Base-by-base conservation (phyloP, 331 rosid genomes). In the Stylosanthes scabra region DNA sequence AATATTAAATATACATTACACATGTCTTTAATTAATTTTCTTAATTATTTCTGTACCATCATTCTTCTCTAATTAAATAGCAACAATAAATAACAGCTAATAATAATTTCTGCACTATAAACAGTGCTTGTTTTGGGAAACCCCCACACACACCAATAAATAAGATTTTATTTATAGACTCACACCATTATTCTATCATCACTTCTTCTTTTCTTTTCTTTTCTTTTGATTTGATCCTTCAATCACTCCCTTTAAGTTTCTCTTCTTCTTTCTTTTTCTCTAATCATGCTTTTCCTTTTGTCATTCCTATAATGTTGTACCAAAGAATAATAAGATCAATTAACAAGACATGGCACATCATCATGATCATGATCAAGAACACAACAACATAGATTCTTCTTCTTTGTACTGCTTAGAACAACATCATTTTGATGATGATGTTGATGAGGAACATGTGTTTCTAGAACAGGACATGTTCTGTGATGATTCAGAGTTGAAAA, bases 401-500 rank as follows among this genome's bases (percentile, higher is more conserved):
- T 54, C 91, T 66, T 86, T 93, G 2, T 87, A 79, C 42, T 93
- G 98, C 77, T 81, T 84, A 0, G 98, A 91, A 46, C 81, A 88
- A 15, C 84, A 87, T 37, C 85, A 34, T 34, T 34, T 34, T 34
- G 39, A 34, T 34, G 39, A 34, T 20, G 25, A 20, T 20, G n/a
- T n/a, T n/a, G 25, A 20, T 77, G 94, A 82, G 66, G 86, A 82
- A 37, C 76, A 68, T 8, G 51, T 68, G 3, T 28, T 88, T 57
- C 45, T 80, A 15, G 90, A 90, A 67, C 96, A 90, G 13, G 97
- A 90, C 78, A 63, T 90, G 28, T 81, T 75, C 5, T 93, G 96
- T 91, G 97, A 88, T 5, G 78, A 83, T 6, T 82, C 86, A 10
- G 96, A 90, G 74, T 72, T 93, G 5, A 12, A 20, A 8, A 75